Evolutionary conservation across 495 filamentous ascomycete species (phyloP).

Genomic region (Hyaloscypha hepaticicola): DNA sequence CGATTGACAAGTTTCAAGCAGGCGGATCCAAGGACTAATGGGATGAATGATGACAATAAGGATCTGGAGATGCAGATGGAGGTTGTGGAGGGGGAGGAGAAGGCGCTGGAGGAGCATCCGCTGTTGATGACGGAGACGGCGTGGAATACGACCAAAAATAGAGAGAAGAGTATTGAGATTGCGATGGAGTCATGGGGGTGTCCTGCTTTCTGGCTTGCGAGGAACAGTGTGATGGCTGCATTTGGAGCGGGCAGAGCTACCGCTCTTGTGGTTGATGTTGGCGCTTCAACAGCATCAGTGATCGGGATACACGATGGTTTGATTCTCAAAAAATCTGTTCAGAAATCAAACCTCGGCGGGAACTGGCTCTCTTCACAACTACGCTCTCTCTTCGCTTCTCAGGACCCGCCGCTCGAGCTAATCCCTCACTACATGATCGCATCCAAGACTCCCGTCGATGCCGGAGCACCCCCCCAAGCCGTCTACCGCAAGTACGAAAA

Average conservation of each 20-base stretch:
- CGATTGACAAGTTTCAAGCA: slow-evolving; percentile 67
- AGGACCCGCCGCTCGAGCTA: slow-evolving; percentile 75
- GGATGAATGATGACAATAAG: slow-evolving; percentile 65
- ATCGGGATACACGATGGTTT: slow-evolving; percentile 93
- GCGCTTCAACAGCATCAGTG: slow-evolving; percentile 85
- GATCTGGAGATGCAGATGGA: slow-evolving; percentile 68
- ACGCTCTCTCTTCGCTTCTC: slow-evolving; percentile 71
- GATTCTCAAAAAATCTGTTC: slow-evolving; percentile 84
- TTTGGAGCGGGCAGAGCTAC: slow-evolving; percentile 92
- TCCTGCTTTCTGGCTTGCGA: slow-evolving; percentile 87
- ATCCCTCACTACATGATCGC: slow-evolving; percentile 84
- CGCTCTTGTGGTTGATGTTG: slow-evolving; percentile 87
- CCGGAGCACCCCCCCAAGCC: slow-evolving; percentile 73
- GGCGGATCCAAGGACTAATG: slow-evolving; percentile 64
- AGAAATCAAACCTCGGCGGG: slow-evolving; percentile 80
- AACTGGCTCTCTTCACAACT: slow-evolving; percentile 88
- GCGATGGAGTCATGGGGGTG: slow-evolving; percentile 94
- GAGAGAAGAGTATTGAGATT: slow-evolving; percentile 90
- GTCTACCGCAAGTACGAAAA: slow-evolving; percentile 64
- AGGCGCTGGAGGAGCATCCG: slow-evolving; percentile 82
- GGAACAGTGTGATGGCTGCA: slow-evolving; percentile 54
- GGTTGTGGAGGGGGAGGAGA: slow-evolving; percentile 65
- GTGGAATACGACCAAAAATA: slow-evolving; percentile 83
- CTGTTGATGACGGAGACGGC: slow-evolving; percentile 91
- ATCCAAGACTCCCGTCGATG: slow-evolving; percentile 85